Percentiles rank a stretch among this genome's conserved stretches.
These are phyloP conservation scores for Corchorus capsularis DNA, from an alignment of 345 rosid species.

Conservation along the genomic window DNA sequence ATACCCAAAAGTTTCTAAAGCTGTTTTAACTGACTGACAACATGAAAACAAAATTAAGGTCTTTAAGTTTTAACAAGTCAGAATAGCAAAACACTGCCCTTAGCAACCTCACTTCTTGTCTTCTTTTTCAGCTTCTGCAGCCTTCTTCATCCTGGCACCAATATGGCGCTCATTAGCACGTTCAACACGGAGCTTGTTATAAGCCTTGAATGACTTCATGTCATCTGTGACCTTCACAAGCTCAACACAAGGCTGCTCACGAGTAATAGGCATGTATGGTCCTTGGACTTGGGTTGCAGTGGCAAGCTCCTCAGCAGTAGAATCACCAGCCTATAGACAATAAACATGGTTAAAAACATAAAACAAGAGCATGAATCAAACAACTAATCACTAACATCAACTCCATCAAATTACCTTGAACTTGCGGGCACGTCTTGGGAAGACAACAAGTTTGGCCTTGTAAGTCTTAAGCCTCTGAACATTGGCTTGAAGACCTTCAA, in stretches of 20 bases:
- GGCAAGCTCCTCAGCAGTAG: constrained; percentile 70
- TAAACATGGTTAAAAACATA: background rate
- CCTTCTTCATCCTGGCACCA: constrained; percentile 75
- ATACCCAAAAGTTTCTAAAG: background rate
- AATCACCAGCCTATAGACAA: constrained; percentile 70
- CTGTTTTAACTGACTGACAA: background rate
- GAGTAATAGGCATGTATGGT: too few relatives aligned
- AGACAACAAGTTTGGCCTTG: constrained; percentile 80
- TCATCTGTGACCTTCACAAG: constrained; percentile 73
- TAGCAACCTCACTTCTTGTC: constrained; percentile 68
- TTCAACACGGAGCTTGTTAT: constrained; percentile 72
- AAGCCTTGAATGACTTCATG: constrained; percentile 81
- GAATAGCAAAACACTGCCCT: background rate
- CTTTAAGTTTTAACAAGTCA: background rate
- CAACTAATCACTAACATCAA: background rate
- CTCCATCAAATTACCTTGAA: constrained; percentile 37
- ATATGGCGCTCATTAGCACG: constrained; percentile 55
- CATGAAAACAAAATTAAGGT: background rate
- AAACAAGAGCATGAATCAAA: background rate
- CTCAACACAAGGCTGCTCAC: constrained; percentile 42
- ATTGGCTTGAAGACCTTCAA: constrained; percentile 74
- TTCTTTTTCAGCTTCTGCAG: constrained; percentile 90
- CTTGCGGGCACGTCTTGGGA: constrained; percentile 66
- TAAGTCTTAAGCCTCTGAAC: constrained; percentile 71
- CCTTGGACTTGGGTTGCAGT: constrained; percentile 33